Conservation (phyloP, 345 rosid species). For the Camelina laxa region DNA sequence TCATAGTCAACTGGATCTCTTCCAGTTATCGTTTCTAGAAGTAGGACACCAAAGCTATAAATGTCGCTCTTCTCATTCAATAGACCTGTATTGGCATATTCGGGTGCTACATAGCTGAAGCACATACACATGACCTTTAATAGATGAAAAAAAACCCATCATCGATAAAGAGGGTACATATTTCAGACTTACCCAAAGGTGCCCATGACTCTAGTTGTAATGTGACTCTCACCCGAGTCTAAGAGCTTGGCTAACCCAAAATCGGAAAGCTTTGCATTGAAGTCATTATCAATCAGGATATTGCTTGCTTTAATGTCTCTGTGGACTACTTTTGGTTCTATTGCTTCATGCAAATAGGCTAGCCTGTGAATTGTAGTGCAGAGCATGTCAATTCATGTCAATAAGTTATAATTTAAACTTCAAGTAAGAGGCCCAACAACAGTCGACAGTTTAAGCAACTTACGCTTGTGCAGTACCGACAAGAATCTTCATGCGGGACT, state of each 20-base stretch:
- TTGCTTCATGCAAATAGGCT: constrained; percentile 96
- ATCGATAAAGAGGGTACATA: neutral
- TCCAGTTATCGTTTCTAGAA: constrained; percentile 89
- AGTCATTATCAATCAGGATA: constrained; percentile 81
- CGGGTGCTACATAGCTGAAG: constrained; percentile 94
- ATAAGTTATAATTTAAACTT: neutral
- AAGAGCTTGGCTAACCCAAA: constrained; percentile 97
- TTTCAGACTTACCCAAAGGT: constrained; percentile 78
- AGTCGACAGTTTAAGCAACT: constrained; percentile 43
- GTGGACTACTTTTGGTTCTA: constrained; percentile 96
- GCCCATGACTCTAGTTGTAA: constrained; percentile 97
- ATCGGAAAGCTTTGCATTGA: constrained; percentile 94
- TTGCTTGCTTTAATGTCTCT: constrained; percentile 98
- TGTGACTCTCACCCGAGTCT: constrained; percentile 89
- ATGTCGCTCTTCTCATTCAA: constrained; percentile 93
- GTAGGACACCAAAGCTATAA: constrained; percentile 91
- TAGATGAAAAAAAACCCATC: constrained; percentile 7
- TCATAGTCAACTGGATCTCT: constrained; percentile 95
- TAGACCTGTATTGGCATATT: constrained; percentile 91
- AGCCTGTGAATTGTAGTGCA: constrained; percentile 58
- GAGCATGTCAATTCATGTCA: neutral
- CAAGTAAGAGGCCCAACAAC: constrained; percentile 20
- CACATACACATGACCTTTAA: constrained; percentile 25
- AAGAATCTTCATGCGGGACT: constrained; percentile 82
- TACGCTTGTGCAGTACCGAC: constrained; percentile 88